phyloP scores from a whole-genome alignment of 179 eudicot genomes.

The Camellia oleifera region DNA sequence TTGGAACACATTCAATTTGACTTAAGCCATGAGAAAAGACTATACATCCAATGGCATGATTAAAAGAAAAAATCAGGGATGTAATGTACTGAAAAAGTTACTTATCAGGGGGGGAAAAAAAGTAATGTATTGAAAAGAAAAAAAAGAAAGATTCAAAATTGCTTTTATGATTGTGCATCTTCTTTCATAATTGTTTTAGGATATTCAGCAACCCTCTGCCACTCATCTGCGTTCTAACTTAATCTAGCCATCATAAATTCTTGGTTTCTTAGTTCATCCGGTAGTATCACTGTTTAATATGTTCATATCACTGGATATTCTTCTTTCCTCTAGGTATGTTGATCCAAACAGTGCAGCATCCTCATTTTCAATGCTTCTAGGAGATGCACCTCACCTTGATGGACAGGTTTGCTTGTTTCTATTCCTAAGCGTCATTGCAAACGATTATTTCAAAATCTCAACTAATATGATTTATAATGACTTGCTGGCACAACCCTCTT shows the following conservation, averaged over 20 bases:
- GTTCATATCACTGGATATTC: background rate
- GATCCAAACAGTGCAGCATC: conserved; percentile 93
- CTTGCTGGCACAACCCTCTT: conserved; percentile 15
- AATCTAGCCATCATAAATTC: background rate
- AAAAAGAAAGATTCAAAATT: too few species aligned
- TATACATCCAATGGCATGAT: background rate
- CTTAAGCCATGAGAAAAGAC: background rate
- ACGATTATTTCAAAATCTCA: background rate
- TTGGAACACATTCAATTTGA: background rate
- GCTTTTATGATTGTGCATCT: background rate
- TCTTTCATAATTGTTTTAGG: background rate
- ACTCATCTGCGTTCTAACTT: background rate
- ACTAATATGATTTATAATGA: conserved; percentile 8
- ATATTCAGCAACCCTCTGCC: background rate
- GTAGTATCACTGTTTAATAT: background rate
- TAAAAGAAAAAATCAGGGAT: background rate
- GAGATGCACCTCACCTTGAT: conserved; percentile 96
- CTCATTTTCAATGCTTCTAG: conserved; percentile 92
- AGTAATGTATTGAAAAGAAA: background rate
- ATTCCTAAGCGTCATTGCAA: background rate
- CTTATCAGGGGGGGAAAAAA: too few species aligned
- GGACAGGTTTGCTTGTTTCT: conserved; percentile 46
- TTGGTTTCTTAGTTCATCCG: background rate
- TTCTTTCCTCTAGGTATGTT: conserved; percentile 45
- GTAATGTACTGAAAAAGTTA: too few species aligned